Evolutionary conservation across 148 eudicot genomes (phyloP).

Genomic region (Chenopodium album): DNA sequence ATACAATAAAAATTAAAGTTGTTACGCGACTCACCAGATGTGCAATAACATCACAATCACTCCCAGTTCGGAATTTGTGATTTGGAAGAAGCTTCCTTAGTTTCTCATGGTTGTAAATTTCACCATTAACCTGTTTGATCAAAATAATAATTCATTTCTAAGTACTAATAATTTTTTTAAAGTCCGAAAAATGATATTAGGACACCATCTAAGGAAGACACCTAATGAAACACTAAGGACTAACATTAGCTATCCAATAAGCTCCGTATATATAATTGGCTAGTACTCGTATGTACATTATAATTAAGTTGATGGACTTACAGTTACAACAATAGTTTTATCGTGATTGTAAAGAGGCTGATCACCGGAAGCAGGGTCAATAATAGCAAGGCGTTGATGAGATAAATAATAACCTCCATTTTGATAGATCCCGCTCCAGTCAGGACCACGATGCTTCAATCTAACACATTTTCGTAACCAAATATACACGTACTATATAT

Average conservation of each 20-base stretch:
- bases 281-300: too few species aligned
- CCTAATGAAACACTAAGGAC: too few species aligned
- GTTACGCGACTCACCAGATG: slow-evolving; percentile 57
- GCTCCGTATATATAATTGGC: too few species aligned
- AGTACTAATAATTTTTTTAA: too few species aligned
- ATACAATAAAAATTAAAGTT: too few species aligned
- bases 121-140: slow-evolving; percentile 69
- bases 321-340: slow-evolving; percentile 65
- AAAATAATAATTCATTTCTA: too few species aligned
- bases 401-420: slow-evolving; percentile 63
- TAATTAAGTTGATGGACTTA: slow-evolving; percentile 16
- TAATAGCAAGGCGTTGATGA: slow-evolving; percentile 82
- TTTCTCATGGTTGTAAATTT: slow-evolving; percentile 82
- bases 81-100: slow-evolving; percentile 50
- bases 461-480: slow-evolving; percentile 22
- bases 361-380: slow-evolving; percentile 94
- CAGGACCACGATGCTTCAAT: slow-evolving; percentile 91
- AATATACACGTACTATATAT: background rate
- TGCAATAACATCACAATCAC: slow-evolving; percentile 94
- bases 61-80: slow-evolving; percentile 77
- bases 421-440: slow-evolving; percentile 88
- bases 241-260: too few species aligned
- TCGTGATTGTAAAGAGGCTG: slow-evolving; percentile 82
- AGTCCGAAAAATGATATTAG: too few species aligned
- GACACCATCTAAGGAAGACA: too few species aligned